Evolutionary conservation across 495 filamentous ascomycete species (phyloP), one percentile per base, ranked within the genome.

Genomic region (Mytilinidion resinicola): DNA sequence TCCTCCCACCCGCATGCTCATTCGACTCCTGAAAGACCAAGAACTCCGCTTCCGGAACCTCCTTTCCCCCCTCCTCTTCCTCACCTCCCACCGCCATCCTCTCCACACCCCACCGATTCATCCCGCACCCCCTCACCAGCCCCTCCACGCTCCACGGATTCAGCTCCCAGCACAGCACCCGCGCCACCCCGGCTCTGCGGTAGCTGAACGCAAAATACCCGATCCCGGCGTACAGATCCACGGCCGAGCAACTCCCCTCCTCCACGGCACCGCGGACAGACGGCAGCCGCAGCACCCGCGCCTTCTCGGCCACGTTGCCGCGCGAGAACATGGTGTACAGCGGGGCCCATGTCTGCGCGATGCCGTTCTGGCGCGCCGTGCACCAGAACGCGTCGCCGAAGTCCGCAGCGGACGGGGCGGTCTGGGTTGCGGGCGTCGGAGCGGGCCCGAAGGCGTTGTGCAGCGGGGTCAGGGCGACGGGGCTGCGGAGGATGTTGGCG

Each of bases 171-270:
- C 89, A 88, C 57, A 92, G 74, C 9, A 96, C 86, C 48, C 80
- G 77, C 44, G 65, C 66, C 55, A 89, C 74, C 0, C 90, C 90
- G n/a, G 86, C 76, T 57, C 75, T 78, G 17, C 84, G 75, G 67
- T 93, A 95, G 36, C 80, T 84, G 61, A 96, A 92, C 14, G 86
- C 80, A 70, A 96, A 96, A 69, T 96, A 96, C 1, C 91, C 91
- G 59, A 96, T 95, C 0, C 91, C 91, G 2, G 88, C 88, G 76
- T 91, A 96, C 63, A 96, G 72, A 69, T 96, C 91, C 0, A 93
- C 82, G 0, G 87, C 89, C 51, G 74, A 77, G 15, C 71, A 10
- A 34, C 56, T 67, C 52, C 68, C 5, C 53, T 70, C 3, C 59
- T 56, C 5, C 74, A 66, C 8, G 59, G 69, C 21, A 1, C 8